Evolutionary conservation across 2,329 filamentous ascomycete species (phyloP), one percentile per base, ranked within the genome.

Genomic region (Penicillium glabrum): DNA sequence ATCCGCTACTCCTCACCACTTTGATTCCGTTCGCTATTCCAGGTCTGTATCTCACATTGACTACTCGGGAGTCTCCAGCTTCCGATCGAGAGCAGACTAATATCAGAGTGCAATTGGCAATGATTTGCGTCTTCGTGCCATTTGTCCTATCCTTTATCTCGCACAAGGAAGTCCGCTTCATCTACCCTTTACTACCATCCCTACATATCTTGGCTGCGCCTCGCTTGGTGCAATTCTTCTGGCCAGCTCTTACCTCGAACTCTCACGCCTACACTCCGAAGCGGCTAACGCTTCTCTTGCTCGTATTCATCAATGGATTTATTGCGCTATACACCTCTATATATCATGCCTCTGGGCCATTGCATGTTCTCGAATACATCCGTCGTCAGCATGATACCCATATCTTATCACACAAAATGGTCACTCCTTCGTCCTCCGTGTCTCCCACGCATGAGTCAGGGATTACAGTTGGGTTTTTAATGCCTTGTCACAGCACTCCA

Each of bases 131-230:
- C 53, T 74, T 85, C 29, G 89, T 88, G 56, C 76, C 89, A 10
- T 71, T 77, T 1, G 73, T 80, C 2, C 82, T 98, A 33, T 96
- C 91, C 1, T 70, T 90, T 46, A 90, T 98, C 63, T 87, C 91
- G 1, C 95, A 99, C 78, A 99, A 99, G 74, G 95, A 99, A 80
- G 90, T 96, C 66, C 91, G 95, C 68, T 99, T 99, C 79, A 90
- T 98, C 64, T 96, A 96, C 68, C 93, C 95, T 1, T 83, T 99
- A 19, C 83, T 98, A 1, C 93, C 95, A 1, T 83, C 88, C n/a
- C 82, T 99, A 7, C 91, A 95, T 71, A 79, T 96, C 60, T 79
- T 98, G 39, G 86, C 90, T 1, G 91, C 91, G 0, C 83, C 86
- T 0, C 82, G 86, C 3, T 75, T 90, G 16, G 79, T 84, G 3